These are phyloP conservation scores for Vickermania ingenoplastis DNA, from an alignment of 208 protist genomes.

Conservation along the genomic window DNA sequence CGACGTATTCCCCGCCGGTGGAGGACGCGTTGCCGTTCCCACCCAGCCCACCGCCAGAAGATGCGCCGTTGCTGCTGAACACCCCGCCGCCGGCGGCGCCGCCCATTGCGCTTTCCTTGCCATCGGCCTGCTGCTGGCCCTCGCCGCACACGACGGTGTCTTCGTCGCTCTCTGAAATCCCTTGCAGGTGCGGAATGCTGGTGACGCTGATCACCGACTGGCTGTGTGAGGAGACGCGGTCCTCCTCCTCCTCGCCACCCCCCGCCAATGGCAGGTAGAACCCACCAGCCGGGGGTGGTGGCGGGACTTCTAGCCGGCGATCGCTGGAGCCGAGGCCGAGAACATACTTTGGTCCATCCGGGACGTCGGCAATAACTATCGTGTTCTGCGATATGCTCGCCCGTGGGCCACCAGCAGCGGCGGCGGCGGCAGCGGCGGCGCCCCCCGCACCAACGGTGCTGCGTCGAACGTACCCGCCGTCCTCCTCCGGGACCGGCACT, in stretches of 20 bases:
- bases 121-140: conserved; percentile 11
- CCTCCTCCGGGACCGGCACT: conserved; percentile 43
- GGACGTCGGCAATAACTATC: background rate
- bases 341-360: background rate
- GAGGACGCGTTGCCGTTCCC: background rate
- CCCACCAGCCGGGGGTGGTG: no score
- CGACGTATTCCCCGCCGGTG: background rate
- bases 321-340: background rate
- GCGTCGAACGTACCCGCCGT: conserved; percentile 33
- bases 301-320: background rate
- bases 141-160: conserved; percentile 7
- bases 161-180: conserved; percentile 5
- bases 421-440: background rate
- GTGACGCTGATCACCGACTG: conserved; percentile 42
- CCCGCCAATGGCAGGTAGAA: no score
- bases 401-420: background rate
- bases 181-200: conserved; percentile 28
- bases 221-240: conserved; percentile 21
- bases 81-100: background rate
- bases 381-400: background rate
- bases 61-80: background rate
- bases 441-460: background rate
- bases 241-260: background rate
- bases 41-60: background rate
- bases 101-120: no score